Percentiles rank a stretch among this genome's conserved stretches.
Evolutionary conservation across 2,329 filamentous ascomycete species (phyloP).

Genomic region (Seiridium cupressi): DNA sequence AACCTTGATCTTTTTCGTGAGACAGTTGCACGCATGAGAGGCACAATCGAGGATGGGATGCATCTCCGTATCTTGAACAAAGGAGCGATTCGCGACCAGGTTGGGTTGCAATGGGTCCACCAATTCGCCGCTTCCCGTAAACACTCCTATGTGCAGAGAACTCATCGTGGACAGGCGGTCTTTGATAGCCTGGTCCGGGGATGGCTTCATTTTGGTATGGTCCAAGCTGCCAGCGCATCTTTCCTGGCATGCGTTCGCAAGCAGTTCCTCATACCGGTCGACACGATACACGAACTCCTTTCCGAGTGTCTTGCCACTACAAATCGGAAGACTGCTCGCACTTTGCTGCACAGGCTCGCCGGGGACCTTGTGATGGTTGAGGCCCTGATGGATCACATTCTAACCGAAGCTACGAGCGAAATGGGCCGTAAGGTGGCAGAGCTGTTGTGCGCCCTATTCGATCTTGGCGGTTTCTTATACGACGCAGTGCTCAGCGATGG

Average conservation of each 20-base stretch:
- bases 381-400: constrained; percentile 14
- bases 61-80: constrained; percentile 21
- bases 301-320: constrained; percentile 18
- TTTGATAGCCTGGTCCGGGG: constrained; percentile 46
- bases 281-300: constrained; percentile 24
- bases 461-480: constrained; percentile 20
- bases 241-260: constrained; percentile 26
- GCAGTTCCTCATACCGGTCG: constrained; percentile 14
- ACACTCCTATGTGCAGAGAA: constrained; percentile 34
- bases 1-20: constrained; percentile 42
- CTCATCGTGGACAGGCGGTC: constrained; percentile 34
- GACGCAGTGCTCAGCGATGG: constrained; percentile 11
- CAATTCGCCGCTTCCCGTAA: constrained; percentile 28
- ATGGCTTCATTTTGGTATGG: constrained; percentile 42
- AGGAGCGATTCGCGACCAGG: constrained; percentile 25
- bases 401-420: constrained; percentile 12
- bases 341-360: constrained; percentile 21
- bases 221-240: constrained; percentile 22
- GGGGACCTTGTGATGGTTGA: constrained; percentile 18
- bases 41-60: constrained; percentile 29
- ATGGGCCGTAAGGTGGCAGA: constrained; percentile 15
- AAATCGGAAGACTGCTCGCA: constrained; percentile 19
- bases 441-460: constrained; percentile 20
- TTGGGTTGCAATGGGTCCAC: constrained; percentile 18
- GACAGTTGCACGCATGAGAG: constrained; percentile 45